A percentile compares a stretch with the other conserved stretches of the same genome.
Conservation (phyloP, 306 rosid genomes). For the Cyclanthera cordifolia region DNA sequence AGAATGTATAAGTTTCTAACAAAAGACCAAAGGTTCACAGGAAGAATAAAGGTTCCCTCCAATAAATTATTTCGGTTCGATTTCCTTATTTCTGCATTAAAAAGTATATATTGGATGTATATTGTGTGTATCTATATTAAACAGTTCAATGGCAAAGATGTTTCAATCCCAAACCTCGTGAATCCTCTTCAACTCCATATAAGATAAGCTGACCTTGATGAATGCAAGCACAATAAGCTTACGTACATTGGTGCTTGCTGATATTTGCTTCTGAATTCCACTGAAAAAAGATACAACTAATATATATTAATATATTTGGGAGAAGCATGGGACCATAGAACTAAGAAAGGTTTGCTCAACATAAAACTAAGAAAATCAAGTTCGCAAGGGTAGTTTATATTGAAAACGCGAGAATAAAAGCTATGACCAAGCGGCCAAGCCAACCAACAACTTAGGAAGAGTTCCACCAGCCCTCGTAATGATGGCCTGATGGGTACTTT, state of each 20-base stretch:
- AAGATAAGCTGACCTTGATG: constrained; percentile 56
- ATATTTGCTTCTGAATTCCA: constrained; percentile 82
- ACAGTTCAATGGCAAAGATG: constrained; percentile 9
- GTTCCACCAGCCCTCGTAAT: not conserved
- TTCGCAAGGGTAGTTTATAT: not conserved
- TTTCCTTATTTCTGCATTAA: too few species aligned
- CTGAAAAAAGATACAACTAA: constrained; percentile 24
- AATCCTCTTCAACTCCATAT: constrained; percentile 80
- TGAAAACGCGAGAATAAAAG: not conserved
- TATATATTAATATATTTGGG: not conserved
- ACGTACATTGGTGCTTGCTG: constrained; percentile 46
- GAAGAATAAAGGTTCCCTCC: not conserved
- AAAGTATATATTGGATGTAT: too few species aligned
- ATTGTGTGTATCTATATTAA: too few species aligned
- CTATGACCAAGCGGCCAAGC: not conserved
- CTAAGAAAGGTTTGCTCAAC: not conserved
- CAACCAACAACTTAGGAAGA: not conserved
- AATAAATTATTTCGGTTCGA: not conserved
- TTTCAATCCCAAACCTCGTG: constrained; percentile 53
- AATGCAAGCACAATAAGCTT: constrained; percentile 73
- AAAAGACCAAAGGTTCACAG: not conserved
- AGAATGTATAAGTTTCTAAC: too few species aligned
- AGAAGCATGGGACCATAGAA: not conserved
- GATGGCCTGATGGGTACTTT: not conserved
- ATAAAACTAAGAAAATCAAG: not conserved